Conservation (phyloP, 176 grass and related monocot genomes). For the Cocos nucifera region DNA sequence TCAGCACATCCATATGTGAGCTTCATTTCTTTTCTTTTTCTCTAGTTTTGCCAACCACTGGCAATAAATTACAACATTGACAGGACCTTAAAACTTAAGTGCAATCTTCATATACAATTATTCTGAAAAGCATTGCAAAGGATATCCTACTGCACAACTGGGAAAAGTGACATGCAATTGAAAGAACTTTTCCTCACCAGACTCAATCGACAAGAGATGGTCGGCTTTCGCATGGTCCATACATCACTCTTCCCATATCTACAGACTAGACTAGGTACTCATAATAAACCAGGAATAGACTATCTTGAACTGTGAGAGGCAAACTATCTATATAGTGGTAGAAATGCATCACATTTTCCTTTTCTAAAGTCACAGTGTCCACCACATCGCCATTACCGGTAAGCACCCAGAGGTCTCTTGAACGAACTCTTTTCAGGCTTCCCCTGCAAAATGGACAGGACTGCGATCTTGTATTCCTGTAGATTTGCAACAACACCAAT, state of each 20-base stretch:
- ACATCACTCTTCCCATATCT: conserved; percentile 11
- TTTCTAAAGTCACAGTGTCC: conserved; percentile 27
- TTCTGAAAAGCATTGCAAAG: neutral
- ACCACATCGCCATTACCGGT: conserved; percentile 28
- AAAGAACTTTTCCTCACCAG: conserved; percentile 4
- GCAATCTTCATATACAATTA: neutral
- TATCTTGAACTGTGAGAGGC: conserved; percentile 24
- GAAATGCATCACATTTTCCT: conserved; percentile 26
- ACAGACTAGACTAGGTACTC: conserved; percentile 25
- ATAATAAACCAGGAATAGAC: conserved; percentile 25
- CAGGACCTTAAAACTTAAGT: too few species aligned
- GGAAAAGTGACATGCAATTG: neutral
- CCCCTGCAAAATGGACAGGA: conserved; percentile 41
- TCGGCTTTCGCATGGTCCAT: neutral
- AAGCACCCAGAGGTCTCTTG: conserved; percentile 34
- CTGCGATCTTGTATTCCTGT: conserved; percentile 28
- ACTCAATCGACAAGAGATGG: conserved; percentile 25
- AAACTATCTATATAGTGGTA: conserved; percentile 32
- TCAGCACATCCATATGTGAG: too few species aligned
- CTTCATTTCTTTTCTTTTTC: too few species aligned
- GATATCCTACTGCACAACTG: neutral
- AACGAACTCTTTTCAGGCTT: conserved; percentile 36
- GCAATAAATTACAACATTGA: too few species aligned
- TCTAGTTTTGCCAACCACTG: too few species aligned
- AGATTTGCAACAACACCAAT: neutral